Evolutionary conservation across 371 early-diverging fungal genomes (phyloP).

Genomic region (Mucor indicus): DNA sequence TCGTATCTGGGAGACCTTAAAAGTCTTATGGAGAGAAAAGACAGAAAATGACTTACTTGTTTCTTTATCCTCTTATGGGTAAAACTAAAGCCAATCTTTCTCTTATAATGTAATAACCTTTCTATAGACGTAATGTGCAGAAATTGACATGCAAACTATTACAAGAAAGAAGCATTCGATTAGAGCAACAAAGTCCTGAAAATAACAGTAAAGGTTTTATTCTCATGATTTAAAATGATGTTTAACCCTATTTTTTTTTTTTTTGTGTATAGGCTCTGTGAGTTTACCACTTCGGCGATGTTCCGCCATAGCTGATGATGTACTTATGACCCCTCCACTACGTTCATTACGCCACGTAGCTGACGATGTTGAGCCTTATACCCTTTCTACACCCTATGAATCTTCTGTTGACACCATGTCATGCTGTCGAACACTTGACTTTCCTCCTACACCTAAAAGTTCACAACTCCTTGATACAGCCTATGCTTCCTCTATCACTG

Average conservation of each 20-base stretch:
- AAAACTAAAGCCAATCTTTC: slow-evolving; percentile 1
- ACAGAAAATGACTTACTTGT: slow-evolving; percentile 19
- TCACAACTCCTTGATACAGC: slow-evolving; percentile 5
- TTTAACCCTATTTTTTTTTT: neutral
- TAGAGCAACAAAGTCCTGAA: slow-evolving; percentile 4
- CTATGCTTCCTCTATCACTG: neutral
- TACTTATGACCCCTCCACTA: slow-evolving; percentile 32
- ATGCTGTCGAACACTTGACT: slow-evolving; percentile 14
- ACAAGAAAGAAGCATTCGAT: slow-evolving; percentile 27
- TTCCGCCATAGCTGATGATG: slow-evolving; percentile 18
- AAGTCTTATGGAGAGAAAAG: slow-evolving; percentile 28
- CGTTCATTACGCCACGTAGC: slow-evolving; percentile 12
- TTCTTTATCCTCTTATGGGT: slow-evolving; percentile 20
- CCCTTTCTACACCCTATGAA: slow-evolving; percentile 25
- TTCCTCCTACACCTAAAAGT: slow-evolving; percentile 31
- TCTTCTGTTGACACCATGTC: slow-evolving; percentile 33
- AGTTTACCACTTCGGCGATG: slow-evolving; percentile 19
- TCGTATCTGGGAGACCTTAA: slow-evolving; percentile 38
- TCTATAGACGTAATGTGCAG: slow-evolving; percentile 31
- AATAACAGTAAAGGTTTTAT: slow-evolving; percentile 11
- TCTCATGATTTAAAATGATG: neutral
- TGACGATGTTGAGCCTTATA: slow-evolving; percentile 16
- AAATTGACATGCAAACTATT: slow-evolving; percentile 42
- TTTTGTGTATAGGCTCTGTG: slow-evolving; percentile 5
- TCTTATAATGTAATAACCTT: neutral